Percentiles rank a stretch among this genome's conserved stretches.
Conservation (phyloP, 2,329 filamentous ascomycete genomes). For the Pseudopithomyces chartarum region DNA sequence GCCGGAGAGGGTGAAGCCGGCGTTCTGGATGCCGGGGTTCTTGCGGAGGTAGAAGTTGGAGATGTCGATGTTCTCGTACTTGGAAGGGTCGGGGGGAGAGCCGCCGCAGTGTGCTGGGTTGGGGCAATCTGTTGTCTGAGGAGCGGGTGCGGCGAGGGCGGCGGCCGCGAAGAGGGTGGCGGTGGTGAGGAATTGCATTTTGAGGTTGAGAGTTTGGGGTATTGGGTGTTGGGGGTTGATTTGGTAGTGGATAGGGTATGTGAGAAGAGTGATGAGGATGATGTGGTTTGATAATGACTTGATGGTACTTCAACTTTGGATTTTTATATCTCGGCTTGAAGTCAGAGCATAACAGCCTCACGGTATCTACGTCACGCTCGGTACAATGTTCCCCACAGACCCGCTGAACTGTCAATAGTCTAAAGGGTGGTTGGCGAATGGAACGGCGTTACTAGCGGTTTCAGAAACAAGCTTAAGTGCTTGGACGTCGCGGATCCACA, state of each 20-base stretch:
- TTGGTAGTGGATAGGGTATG: neutral
- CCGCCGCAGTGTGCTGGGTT: slow-evolving; percentile 19
- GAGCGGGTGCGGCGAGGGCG: slow-evolving; percentile 24
- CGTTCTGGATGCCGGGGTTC: slow-evolving; percentile 20
- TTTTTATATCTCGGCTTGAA: neutral
- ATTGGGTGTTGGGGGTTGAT: neutral
- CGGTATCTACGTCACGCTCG: neutral
- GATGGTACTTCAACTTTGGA: neutral
- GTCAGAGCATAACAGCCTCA: neutral
- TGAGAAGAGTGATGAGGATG: neutral
- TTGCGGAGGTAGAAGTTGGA: slow-evolving; percentile 24
- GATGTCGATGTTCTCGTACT: slow-evolving; percentile 26
- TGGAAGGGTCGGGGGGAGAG: neutral
- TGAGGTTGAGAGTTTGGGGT: neutral
- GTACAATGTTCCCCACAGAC: neutral
- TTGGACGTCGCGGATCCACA: neutral
- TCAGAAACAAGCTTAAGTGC: neutral
- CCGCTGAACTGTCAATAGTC: slow-evolving; percentile 1
- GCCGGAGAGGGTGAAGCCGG: slow-evolving; percentile 27
- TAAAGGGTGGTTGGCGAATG: neutral
- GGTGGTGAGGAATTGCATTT: slow-evolving; percentile 11
- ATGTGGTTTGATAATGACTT: neutral
- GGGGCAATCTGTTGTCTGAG: slow-evolving; percentile 24
- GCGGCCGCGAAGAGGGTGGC: slow-evolving; percentile 21
- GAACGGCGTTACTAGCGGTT: neutral